These are phyloP conservation scores for Naganishia vaughanmartiniae DNA, from an alignment of 768 basidiomycete genomes.

Conservation along the genomic window DNA sequence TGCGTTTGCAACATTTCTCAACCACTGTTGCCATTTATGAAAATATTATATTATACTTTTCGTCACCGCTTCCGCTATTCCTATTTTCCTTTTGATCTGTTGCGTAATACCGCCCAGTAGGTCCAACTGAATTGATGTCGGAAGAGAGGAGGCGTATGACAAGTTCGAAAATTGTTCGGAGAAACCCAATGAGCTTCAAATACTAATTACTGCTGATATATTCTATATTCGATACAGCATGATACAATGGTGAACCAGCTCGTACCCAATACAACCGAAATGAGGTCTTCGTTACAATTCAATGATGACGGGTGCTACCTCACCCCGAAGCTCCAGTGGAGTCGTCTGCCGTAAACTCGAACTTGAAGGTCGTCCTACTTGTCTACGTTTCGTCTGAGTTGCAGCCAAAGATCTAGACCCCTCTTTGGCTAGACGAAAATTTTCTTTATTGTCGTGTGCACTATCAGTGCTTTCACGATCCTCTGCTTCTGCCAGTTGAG, in stretches of 20 bases:
- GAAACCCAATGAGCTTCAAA: too few relatives aligned
- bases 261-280: neutral
- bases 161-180: too few relatives aligned
- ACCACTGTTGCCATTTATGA: slow-evolving; percentile 6
- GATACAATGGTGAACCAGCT: too few relatives aligned
- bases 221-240: too few relatives aligned
- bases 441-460: slow-evolving; percentile 13
- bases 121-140: too few relatives aligned
- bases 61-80: neutral
- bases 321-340: slow-evolving; percentile 8
- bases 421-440: slow-evolving; percentile 22
- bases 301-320: neutral
- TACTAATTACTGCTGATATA: too few relatives aligned
- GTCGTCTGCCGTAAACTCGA: slow-evolving; percentile 9
- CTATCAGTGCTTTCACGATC: neutral
- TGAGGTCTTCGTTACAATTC: neutral
- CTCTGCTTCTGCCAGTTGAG: neutral
- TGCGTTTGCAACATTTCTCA: slow-evolving; percentile 29
- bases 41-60: neutral
- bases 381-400: slow-evolving; percentile 4
- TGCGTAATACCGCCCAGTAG: too few relatives aligned
- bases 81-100: neutral
- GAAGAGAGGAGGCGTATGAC: too few relatives aligned
- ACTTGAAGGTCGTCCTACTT: neutral
- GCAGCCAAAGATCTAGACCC: slow-evolving; percentile 19